Evolutionary conservation across 1,139 yeast genomes (phyloP).

Genomic region (Yamadazyma taylorii): DNA sequence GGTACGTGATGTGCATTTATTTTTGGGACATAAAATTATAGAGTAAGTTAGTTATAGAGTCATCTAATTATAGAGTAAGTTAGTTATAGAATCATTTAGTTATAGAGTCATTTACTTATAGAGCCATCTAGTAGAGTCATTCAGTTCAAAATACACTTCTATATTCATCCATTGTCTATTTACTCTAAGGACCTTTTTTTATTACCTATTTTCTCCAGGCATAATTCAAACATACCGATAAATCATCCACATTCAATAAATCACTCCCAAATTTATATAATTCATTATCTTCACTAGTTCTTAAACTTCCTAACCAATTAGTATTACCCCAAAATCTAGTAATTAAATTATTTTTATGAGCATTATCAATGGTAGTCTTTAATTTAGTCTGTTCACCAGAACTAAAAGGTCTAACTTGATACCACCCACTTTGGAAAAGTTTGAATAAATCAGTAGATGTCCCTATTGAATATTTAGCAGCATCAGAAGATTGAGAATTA

Average conservation of each 20-base stretch:
- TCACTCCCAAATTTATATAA: constrained; percentile 31
- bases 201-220: neutral
- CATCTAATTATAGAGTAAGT: too few species aligned
- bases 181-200: too few species aligned
- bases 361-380: constrained; percentile 22
- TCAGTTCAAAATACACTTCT: too few species aligned
- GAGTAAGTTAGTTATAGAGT: neutral
- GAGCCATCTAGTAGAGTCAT: neutral
- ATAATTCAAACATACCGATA: constrained; percentile 10
- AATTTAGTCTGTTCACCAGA: constrained; percentile 20
- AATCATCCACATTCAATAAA: constrained; percentile 39
- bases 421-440: constrained; percentile 24
- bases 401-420: constrained; percentile 17
- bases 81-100: neutral
- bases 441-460: constrained; percentile 36
- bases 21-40: too few species aligned
- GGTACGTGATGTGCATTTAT: too few species aligned
- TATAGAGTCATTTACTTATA: neutral
- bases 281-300: constrained; percentile 27
- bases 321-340: constrained; percentile 47
- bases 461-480: constrained; percentile 29
- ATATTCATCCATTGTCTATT: too few species aligned
- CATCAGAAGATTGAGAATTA: constrained; percentile 9
- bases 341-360: constrained; percentile 34
- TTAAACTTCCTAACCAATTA: constrained; percentile 34